phyloP scores from a whole-genome alignment of 805 yeast species.

The Metschnikowia dekortorum region DNA sequence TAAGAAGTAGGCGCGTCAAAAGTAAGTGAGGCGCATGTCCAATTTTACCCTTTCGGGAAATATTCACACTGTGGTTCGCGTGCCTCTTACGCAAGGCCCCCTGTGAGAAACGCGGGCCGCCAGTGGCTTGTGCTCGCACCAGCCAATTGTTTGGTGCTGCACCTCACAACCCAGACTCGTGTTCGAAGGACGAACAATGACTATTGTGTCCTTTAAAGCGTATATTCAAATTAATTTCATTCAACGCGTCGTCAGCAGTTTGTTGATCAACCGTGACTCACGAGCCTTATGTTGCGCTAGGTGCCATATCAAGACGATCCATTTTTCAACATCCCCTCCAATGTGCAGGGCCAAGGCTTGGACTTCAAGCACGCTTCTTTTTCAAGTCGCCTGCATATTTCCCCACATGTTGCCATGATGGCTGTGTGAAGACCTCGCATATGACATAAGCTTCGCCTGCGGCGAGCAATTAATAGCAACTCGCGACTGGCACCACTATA shows the following conservation, averaged over 20 bases:
- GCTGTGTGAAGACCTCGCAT: background rate
- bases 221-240: background rate
- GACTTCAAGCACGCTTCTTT: background rate
- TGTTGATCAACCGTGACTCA: background rate
- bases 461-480: background rate
- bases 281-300: too few species aligned
- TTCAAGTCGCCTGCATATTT: background rate
- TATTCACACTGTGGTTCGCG: background rate
- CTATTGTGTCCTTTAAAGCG: too few species aligned
- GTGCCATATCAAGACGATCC: background rate
- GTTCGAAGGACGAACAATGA: background rate
- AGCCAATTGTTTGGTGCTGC: slow-evolving; percentile 2
- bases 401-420: slow-evolving; percentile 2
- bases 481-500: background rate
- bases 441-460: background rate
- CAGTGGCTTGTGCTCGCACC: background rate
- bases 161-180: background rate
- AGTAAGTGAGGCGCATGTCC: background rate
- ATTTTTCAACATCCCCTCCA: background rate
- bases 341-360: background rate
- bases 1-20: background rate
- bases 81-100: background rate
- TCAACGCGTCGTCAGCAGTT: background rate
- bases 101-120: background rate
- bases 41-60: background rate